Base-by-base conservation (phyloP, 2,329 filamentous ascomycete genomes). In the Pseudocercospora crystallina region DNA sequence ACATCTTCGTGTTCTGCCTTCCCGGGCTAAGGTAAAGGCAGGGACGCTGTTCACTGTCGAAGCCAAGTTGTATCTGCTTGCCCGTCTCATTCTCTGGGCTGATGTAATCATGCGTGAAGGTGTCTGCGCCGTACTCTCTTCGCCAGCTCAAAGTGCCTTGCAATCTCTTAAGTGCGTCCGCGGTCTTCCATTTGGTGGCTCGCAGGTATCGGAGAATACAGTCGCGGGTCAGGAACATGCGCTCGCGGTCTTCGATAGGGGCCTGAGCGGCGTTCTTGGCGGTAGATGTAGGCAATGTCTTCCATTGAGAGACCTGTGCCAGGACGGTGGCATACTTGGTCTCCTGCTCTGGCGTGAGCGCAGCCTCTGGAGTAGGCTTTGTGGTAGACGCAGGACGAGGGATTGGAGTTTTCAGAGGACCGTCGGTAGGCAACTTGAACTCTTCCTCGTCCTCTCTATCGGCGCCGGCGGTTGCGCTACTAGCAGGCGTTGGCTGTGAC, bases 71-170 rank as follows among this genome's bases (percentile, higher is more conserved):
- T 51, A 96, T 80, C 71, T 97, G 92, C 77, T 99, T 99, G 60
- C 94, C 94, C 8, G 92, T 97, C 75, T 92, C 90, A 70, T 96
- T 95, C 76, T 99, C 94, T 10, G 88, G 84, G 1, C 87, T 90
- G 65, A 97, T 92, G 73, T 95, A 87, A 8, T 96, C 91, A 8
- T 87, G 78, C 0, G 89, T 91, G 65, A 90, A 81, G 46, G 81
- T 84, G 54, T 88, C 82, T 50, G 95, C 78, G 41, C 90, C 90
- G 66, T 95, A 99, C 66, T 96, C 90, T 49, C 92, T 82, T 40
- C 94, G 84, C 94, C 94, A 99, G 53, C 82, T 80, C 50, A 97
- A 74, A 0, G 92, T 96, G 38, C 81, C 81, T 60, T 86, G 83
- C 35, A 97, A 72, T n/a, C 94, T 86, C 67, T 86, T 87, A 60